These are phyloP conservation scores for Przewalskia tangutica DNA, from an alignment of 257 asterid genomes.

Conservation along the genomic window DNA sequence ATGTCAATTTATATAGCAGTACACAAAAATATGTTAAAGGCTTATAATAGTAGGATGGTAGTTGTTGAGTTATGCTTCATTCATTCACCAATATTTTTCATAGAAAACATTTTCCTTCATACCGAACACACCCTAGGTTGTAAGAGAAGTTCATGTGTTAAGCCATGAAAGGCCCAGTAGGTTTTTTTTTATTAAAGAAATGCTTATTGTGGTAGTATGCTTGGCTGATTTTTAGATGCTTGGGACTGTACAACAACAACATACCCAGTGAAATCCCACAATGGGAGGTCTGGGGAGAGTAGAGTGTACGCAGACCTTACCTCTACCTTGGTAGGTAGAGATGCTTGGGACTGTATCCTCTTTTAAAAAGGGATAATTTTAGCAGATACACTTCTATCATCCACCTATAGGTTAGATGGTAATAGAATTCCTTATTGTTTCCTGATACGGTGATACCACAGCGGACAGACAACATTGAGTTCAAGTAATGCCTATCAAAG, in stretches of 20 bases:
- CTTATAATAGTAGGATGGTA: neutral
- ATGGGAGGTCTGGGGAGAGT: too few species aligned
- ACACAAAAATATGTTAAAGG: neutral
- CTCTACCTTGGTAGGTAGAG: too few species aligned
- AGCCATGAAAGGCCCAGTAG: neutral
- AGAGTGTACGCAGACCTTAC: too few species aligned
- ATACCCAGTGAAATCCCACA: too few species aligned
- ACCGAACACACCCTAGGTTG: neutral
- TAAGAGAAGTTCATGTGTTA: neutral
- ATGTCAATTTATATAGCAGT: neutral
- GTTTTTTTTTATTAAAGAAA: neutral
- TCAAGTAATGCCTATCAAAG: neutral
- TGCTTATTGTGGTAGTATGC: neutral
- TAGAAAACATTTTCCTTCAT: neutral
- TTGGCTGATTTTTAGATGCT: neutral
- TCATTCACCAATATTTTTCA: neutral
- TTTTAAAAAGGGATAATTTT: neutral
- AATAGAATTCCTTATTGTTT: neutral
- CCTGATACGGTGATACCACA: neutral
- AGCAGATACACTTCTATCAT: neutral
- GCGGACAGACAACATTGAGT: neutral
- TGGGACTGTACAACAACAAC: neutral
- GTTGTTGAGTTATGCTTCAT: neutral
- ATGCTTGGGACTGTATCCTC: conserved; percentile 1
- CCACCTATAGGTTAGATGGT: neutral